Conservation (phyloP, 148 eudicot species). For the Amaranthus cruentus region DNA sequence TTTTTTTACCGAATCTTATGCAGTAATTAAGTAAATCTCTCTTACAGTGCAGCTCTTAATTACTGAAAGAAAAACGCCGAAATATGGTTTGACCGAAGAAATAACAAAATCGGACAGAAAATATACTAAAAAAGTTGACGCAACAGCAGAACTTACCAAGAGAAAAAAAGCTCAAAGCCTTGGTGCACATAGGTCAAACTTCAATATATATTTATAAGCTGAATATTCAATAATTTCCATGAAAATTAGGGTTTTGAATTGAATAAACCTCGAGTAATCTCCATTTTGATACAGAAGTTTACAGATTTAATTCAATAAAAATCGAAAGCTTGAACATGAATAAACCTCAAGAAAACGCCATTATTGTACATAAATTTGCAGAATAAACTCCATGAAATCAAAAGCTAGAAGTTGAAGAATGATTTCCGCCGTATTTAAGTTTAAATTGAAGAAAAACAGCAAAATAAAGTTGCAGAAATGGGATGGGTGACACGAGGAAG, state of each 20-base stretch:
- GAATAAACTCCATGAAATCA: too few relatives aligned
- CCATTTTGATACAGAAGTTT: background rate
- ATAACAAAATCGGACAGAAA: background rate
- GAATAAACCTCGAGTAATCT: background rate
- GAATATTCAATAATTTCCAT: too few relatives aligned
- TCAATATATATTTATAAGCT: too few relatives aligned
- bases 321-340: too few relatives aligned
- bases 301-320: background rate
- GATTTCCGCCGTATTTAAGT: background rate
- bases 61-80: background rate
- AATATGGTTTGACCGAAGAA: too few relatives aligned
- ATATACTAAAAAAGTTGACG: background rate
- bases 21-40: too few relatives aligned
- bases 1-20: too few relatives aligned
- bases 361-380: too few relatives aligned
- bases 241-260: background rate
- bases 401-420: too few relatives aligned
- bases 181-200: too few relatives aligned
- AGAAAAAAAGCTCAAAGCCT: background rate
- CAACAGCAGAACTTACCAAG: background rate
- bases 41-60: background rate
- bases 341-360: too few relatives aligned
- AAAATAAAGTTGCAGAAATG: background rate
- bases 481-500: slow-evolving; percentile 14
- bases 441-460: background rate